Conservation (phyloP, 108 stramenopile species). For the Asterionellopsis glacialis region DNA sequence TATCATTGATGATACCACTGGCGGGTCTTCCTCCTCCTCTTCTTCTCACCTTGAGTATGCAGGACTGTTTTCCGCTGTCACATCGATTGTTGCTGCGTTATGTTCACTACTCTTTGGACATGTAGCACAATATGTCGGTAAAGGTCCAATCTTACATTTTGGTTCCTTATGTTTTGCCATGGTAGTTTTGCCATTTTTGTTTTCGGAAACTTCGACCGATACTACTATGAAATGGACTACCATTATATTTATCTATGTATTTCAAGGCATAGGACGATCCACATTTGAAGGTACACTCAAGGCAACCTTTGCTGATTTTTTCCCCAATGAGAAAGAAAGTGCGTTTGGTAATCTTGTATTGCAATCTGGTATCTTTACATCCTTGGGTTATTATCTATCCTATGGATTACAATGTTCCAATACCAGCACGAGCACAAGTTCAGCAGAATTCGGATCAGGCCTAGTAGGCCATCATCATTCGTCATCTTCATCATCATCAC, state of each 20-base stretch:
- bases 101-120: conserved; percentile 33
- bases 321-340: conserved; percentile 39
- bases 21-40: not conserved
- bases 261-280: conserved; percentile 42
- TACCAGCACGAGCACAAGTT: not conserved
- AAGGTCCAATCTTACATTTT: conserved; percentile 25
- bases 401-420: not conserved
- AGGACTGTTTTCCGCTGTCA: conserved; percentile 32
- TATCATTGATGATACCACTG: too few relatives aligned
- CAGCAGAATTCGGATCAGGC: too few relatives aligned
- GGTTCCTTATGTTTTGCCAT: conserved; percentile 29
- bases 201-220: conserved; percentile 24
- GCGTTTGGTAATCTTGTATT: conserved; percentile 57
- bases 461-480: conserved; percentile 2
- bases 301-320: conserved; percentile 48
- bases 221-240: not conserved
- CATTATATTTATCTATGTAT: conserved; percentile 25
- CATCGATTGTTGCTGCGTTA: conserved; percentile 31
- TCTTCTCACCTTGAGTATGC: conserved; percentile 21
- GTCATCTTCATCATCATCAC: not conserved
- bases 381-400: conserved; percentile 19
- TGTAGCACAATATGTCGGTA: conserved; percentile 14
- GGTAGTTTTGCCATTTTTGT: conserved; percentile 33
- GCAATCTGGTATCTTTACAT: conserved; percentile 34
- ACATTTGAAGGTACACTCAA: conserved; percentile 49